A percentile compares a stretch with the other conserved stretches of the same genome.
Conservation (phyloP, 768 basidiomycete genomes). For the Amanita thiersii region DNA sequence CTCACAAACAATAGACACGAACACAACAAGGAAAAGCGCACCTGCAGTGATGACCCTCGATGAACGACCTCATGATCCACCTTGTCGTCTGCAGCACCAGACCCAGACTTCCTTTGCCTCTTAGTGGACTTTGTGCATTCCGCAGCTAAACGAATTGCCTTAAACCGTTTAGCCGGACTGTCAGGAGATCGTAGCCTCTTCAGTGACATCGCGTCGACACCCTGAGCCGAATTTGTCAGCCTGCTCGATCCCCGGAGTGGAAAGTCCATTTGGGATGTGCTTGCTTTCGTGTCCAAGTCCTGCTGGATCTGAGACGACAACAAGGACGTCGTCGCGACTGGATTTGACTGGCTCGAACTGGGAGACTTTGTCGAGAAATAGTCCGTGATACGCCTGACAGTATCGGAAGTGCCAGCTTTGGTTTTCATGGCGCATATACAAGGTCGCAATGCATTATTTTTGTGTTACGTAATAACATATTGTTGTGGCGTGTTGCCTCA, state of each 20-base stretch:
- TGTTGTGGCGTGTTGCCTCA: too few species aligned
- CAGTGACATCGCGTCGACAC: neutral
- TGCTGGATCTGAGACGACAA: neutral
- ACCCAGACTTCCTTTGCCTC: conserved; percentile 29
- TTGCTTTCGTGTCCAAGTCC: too few species aligned
- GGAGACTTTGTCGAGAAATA: neutral
- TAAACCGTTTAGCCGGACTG: neutral
- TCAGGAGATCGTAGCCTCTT: conserved; percentile 8
- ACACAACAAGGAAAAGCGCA: conserved; percentile 14
- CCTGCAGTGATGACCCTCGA: conserved; percentile 19
- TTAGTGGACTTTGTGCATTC: conserved; percentile 11
- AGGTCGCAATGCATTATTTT: too few species aligned
- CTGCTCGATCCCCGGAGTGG: conserved; percentile 1
- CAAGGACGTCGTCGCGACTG: too few species aligned
- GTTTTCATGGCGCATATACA: too few species aligned
- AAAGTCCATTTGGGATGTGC: too few species aligned
- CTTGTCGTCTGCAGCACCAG: conserved; percentile 25
- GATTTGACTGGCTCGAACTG: too few species aligned
- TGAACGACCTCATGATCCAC: conserved; percentile 18
- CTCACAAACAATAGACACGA: conserved; percentile 7
- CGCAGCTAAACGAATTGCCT: neutral
- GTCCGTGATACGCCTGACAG: neutral
- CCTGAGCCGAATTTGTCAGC: neutral
- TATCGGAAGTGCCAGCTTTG: too few species aligned
- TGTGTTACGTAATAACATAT: too few species aligned